A percentile compares a stretch with the other conserved stretches of the same genome.
These are phyloP conservation scores for Coriolopsis trogii DNA, from an alignment of 1,284 basidiomycete genomes.

Conservation along the genomic window DNA sequence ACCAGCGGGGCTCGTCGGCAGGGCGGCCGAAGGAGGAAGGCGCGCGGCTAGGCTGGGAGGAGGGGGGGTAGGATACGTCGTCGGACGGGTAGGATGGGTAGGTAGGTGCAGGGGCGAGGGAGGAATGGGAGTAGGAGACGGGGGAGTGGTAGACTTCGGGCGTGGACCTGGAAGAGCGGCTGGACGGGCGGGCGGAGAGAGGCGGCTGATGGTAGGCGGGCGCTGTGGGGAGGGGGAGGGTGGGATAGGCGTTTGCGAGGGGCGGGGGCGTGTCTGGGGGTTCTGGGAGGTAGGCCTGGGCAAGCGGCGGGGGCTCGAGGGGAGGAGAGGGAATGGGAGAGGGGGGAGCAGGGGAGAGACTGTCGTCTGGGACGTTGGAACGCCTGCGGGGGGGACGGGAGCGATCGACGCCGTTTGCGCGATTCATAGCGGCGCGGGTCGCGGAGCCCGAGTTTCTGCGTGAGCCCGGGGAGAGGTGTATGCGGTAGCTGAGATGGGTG, in stretches of 20 bases:
- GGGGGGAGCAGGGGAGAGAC: constrained; percentile 14
- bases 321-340: constrained; percentile 25
- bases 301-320: constrained; percentile 25
- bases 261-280: constrained; percentile 37
- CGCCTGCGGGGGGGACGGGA: constrained; percentile 19
- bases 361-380: constrained; percentile 13
- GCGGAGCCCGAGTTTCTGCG: constrained; percentile 55
- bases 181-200: constrained; percentile 12
- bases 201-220: constrained; percentile 18
- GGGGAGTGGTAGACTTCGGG: constrained; percentile 27
- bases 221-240: constrained; percentile 19
- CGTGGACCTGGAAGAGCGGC: constrained; percentile 27
- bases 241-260: constrained; percentile 23
- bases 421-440: constrained; percentile 48
- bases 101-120: constrained; percentile 8
- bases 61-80: constrained; percentile 13
- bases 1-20: constrained; percentile 17
- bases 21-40: constrained; percentile 13
- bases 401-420: constrained; percentile 15
- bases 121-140: constrained; percentile 11
- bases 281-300: constrained; percentile 25
- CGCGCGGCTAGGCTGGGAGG: constrained; percentile 17
- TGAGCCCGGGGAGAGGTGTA: constrained; percentile 73
- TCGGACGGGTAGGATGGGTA: constrained; percentile 13
- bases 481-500: constrained; percentile 58